Conservation (phyloP, 352 stramenopile species). For the Globisporangium carolinianum region DNA sequence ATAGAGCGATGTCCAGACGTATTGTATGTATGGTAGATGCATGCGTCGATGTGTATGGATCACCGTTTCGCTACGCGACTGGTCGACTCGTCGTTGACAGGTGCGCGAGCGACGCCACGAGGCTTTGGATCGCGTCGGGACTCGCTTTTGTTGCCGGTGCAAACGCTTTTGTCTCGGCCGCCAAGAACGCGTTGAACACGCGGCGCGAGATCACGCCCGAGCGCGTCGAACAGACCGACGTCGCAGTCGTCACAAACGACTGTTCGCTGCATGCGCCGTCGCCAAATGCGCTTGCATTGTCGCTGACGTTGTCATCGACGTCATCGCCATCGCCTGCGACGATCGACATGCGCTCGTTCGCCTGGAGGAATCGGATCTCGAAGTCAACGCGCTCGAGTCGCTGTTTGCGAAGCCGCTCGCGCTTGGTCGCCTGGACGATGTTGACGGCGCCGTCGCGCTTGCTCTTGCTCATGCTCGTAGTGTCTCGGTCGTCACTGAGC, state of each 20-base stretch:
- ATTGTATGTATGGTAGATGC: no score
- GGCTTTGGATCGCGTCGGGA: constrained; percentile 31
- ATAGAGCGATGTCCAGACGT: no score
- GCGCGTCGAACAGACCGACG: constrained; percentile 42
- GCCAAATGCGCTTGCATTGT: constrained; percentile 1
- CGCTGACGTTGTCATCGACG: background rate
- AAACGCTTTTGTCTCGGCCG: constrained; percentile 25
- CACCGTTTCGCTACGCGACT: constrained; percentile 1
- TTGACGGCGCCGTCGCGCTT: constrained; percentile 14
- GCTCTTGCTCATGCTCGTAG: background rate
- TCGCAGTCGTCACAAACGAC: constrained; percentile 24
- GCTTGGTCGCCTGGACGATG: constrained; percentile 38
- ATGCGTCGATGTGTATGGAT: background rate
- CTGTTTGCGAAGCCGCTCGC: constrained; percentile 31
- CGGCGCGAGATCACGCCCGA: constrained; percentile 50
- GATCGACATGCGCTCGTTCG: constrained; percentile 38
- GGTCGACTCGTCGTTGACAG: constrained; percentile 6
- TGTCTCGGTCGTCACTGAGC: constrained; percentile 12
- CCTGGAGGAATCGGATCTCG: constrained; percentile 45
- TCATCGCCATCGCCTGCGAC: constrained; percentile 23
- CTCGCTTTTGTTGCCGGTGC: constrained; percentile 25
- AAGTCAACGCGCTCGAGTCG: constrained; percentile 46
- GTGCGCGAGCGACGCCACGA: constrained; percentile 32
- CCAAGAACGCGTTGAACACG: constrained; percentile 46
- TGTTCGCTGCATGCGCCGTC: constrained; percentile 22